Evolutionary conservation across 106 monocot genomes (phyloP).

Genomic region (Apostasia ramifera): DNA sequence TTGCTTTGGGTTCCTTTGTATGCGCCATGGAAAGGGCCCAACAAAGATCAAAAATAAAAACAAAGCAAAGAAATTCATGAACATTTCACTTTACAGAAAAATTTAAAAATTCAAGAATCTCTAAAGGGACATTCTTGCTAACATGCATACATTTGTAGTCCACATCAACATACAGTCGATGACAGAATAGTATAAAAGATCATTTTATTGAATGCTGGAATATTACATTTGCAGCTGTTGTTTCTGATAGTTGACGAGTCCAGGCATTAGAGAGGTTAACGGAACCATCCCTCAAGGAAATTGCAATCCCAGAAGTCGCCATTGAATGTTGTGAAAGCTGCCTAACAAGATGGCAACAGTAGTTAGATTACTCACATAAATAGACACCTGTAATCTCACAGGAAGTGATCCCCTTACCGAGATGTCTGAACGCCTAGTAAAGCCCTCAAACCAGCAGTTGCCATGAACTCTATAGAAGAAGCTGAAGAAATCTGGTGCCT

Average conservation of each 20-base stretch:
- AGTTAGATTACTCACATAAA: slow-evolving; percentile 10
- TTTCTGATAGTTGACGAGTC: slow-evolving; percentile 89
- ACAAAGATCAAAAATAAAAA: background rate
- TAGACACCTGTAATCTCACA: background rate
- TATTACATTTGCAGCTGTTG: slow-evolving; percentile 72
- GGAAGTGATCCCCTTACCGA: slow-evolving; percentile 34
- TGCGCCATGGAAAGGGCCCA: background rate
- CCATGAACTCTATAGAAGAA: slow-evolving; percentile 86
- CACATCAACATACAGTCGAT: background rate
- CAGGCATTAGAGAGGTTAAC: slow-evolving; percentile 85
- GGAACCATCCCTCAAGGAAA: slow-evolving; percentile 80
- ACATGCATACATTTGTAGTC: too few relatives aligned
- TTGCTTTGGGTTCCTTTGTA: too few relatives aligned
- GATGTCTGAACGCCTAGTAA: slow-evolving; percentile 67
- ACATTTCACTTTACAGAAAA: background rate
- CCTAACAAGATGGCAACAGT: slow-evolving; percentile 39
- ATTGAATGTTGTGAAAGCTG: slow-evolving; percentile 85
- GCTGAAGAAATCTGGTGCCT: slow-evolving; percentile 69
- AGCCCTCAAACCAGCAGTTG: slow-evolving; percentile 64
- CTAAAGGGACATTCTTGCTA: too few relatives aligned
- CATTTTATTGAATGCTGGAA: background rate
- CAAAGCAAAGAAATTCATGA: background rate
- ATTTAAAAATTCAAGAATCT: too few relatives aligned
- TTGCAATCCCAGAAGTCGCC: slow-evolving; percentile 60
- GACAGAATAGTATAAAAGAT: background rate